phyloP scores from a whole-genome alignment of 202 grass and related monocot genomes.

The Sporobolus alterniflorus region DNA sequence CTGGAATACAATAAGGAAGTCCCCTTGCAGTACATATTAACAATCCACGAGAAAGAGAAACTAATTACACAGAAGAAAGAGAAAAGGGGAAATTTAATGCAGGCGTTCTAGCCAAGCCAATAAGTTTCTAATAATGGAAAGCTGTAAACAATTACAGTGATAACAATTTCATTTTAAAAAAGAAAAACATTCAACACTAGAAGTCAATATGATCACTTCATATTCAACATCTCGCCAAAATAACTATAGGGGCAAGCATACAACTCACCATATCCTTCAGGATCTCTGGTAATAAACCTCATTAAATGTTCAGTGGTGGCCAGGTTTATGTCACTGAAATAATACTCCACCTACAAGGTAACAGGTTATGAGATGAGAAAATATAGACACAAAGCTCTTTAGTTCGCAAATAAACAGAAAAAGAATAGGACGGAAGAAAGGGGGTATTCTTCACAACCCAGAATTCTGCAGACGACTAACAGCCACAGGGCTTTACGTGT shows the following conservation, averaged over 20 bases:
- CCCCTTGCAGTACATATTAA: not conserved
- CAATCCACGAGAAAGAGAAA: not conserved
- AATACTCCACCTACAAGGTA: constrained; percentile 89
- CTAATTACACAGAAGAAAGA: not conserved
- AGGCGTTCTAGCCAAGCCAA: not conserved
- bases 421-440: not conserved
- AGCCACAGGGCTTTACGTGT: not conserved
- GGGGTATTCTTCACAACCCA: not conserved
- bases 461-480: not conserved
- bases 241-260: constrained; percentile 34
- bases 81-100: not conserved
- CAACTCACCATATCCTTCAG: constrained; percentile 92
- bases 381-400: not conserved
- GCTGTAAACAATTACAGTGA: not conserved
- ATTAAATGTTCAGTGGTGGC: constrained; percentile 99
- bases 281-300: constrained; percentile 97
- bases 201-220: constrained; percentile 3
- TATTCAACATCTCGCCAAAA: not conserved
- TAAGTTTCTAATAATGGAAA: constrained; percentile 20
- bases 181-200: not conserved
- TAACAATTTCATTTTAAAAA: constrained; percentile 1
- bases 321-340: constrained; percentile 98
- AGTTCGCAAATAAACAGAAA: not conserved
- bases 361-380: constrained; percentile 19
- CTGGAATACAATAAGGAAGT: not conserved